Conservation (phyloP, 2,329 filamentous ascomycete genomes). For the Truncatella angustata region DNA sequence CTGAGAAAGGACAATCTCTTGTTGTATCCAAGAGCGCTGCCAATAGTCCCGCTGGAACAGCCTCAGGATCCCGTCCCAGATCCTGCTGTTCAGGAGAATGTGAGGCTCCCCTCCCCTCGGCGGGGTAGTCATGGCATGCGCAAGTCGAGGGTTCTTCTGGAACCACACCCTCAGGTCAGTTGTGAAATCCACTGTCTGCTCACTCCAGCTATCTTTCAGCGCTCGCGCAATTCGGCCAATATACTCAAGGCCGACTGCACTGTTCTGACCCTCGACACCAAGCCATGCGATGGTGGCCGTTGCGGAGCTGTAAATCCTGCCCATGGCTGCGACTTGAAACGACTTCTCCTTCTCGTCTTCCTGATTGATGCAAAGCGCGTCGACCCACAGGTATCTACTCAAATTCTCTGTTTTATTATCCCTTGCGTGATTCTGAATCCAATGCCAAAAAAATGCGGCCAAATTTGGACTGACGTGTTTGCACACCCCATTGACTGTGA, state of each 20-base stretch:
- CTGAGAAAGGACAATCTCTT: no score
- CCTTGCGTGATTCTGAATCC: not conserved
- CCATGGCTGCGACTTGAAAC: not conserved
- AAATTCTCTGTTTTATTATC: not conserved
- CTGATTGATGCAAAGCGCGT: conserved; percentile 9
- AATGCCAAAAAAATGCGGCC: not conserved
- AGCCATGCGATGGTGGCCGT: not conserved
- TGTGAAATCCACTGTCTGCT: not conserved
- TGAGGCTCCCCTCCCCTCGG: not conserved
- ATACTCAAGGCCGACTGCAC: not conserved
- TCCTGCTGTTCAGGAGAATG: not conserved
- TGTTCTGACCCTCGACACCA: not conserved
- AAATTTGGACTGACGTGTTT: not conserved
- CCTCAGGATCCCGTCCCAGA: not conserved
- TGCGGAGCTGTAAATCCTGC: not conserved
- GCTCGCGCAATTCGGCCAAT: no score
- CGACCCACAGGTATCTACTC: not conserved
- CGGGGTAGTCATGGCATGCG: not conserved
- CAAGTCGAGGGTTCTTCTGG: not conserved
- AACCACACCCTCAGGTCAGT: not conserved
- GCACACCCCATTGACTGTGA: not conserved
- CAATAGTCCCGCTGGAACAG: not conserved
- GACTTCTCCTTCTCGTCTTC: not conserved
- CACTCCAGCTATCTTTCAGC: not conserved
- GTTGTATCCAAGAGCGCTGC: not conserved